Conservation (phyloP, 179 eudicot species). For the Camellia oleifera region DNA sequence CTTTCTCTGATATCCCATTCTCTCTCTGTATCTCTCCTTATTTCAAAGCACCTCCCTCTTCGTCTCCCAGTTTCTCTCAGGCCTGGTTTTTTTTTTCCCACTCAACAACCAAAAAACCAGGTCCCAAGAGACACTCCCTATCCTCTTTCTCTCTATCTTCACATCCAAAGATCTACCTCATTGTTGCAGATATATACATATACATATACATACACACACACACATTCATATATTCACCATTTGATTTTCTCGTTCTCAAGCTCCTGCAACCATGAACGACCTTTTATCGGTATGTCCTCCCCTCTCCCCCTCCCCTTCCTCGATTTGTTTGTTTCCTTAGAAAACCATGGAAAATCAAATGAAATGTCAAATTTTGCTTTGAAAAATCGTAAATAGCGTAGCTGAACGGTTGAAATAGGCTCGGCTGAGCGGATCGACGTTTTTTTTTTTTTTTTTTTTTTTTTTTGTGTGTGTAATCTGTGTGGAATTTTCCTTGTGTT, state of each 20-base stretch:
- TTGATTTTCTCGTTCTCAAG: slow-evolving; percentile 1
- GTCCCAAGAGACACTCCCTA: background rate
- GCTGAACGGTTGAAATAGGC: background rate
- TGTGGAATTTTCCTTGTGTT: background rate
- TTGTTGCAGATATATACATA: background rate
- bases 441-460: background rate
- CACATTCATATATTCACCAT: background rate
- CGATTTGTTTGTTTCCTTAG: background rate
- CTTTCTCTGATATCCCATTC: background rate
- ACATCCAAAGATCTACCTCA: background rate
- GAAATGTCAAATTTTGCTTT: too few species aligned
- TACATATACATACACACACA: background rate
- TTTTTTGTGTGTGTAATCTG: background rate
- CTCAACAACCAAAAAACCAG: background rate
- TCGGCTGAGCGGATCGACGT: slow-evolving; percentile 2
- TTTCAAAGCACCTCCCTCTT: background rate
- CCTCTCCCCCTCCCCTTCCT: background rate
- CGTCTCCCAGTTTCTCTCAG: slow-evolving; percentile 7
- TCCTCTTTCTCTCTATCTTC: background rate
- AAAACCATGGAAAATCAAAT: too few species aligned
- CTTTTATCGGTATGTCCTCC: slow-evolving; percentile 39
- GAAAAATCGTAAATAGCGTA: background rate
- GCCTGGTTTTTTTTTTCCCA: slow-evolving; percentile 11
- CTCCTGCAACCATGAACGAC: slow-evolving; percentile 42
- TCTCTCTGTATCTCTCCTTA: background rate